Evolutionary conservation across 176 grass and related monocot species (phyloP), one percentile per base, ranked within the genome.

Genomic region (Rhynchospora breviuscula): DNA sequence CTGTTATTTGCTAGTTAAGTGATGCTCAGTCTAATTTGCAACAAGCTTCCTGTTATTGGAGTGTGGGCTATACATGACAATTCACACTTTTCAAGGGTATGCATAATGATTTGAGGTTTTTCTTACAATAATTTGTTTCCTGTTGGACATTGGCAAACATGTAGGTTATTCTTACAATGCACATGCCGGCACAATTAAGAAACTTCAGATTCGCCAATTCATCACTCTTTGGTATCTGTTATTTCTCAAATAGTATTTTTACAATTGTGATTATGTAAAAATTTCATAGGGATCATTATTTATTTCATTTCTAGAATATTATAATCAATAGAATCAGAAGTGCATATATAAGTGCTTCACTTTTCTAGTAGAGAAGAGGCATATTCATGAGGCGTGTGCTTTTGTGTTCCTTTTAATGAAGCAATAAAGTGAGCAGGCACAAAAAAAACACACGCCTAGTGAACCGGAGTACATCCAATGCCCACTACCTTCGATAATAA

Each of bases 161-260:
- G 59, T 88, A 99, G 96, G 93, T 92, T 14, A 57, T 93, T 84
- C 93, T 99, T 65, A 90, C 91, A 83, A 88, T 99, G 83, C 96
- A 99, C 22, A 64, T 92, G 85, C 96, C 96, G 26, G 84, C 70
- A 6, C 69, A 73, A n/a, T 80, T 93, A 80, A 99, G 96, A 84
- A 95, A 82, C 43, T 93, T 99, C 40, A 58, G 63, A 78, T 90
- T 93, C 53, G 81, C 86, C 33, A 87, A 95, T 81, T 84, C 88
- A 11, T 87, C 91, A 65, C 84, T 33, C 83, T 95, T 95, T 90
- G 93, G 93, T 99, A 93, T 67, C 13, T 76, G 29, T 48, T 9
- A 15, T 76, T 76, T 31, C 72, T 76, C 12, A 54, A 54, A 29
- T 56, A 76, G 21, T 76, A 76, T 54, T 19, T 19, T 3, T 54